Evolutionary conservation across 768 basidiomycete genomes (phyloP).

Genomic region (Macrolepiota albuminosa): DNA sequence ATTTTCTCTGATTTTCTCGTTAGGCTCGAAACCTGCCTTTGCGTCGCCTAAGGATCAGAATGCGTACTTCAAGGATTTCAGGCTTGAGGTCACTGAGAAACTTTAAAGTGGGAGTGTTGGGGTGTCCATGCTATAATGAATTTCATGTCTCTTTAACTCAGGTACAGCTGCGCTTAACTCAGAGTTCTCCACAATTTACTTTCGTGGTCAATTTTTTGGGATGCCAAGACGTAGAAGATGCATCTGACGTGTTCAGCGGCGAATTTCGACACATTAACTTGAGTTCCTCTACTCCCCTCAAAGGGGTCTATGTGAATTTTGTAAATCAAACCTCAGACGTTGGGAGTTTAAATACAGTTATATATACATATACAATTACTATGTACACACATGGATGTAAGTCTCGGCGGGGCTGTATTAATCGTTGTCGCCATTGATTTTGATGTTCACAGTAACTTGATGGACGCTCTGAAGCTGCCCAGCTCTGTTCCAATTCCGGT

Average conservation of each 20-base stretch:
- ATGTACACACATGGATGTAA: too few species aligned
- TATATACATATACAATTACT: too few species aligned
- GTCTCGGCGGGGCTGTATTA: too few species aligned
- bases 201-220: too few species aligned
- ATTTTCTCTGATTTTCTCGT: neutral
- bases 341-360: too few species aligned
- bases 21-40: constrained; percentile 6
- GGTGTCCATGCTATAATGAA: neutral
- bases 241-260: neutral
- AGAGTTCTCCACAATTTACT: neutral
- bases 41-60: constrained; percentile 5
- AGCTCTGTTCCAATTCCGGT: too few species aligned
- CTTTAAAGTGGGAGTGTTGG: neutral
- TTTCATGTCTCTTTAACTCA: too few species aligned
- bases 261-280: neutral
- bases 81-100: neutral
- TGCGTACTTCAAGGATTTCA: constrained; percentile 9
- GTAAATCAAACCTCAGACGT: neutral
- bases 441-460: too few species aligned
- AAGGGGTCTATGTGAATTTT: neutral
- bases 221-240: neutral
- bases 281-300: neutral
- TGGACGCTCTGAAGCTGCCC: too few species aligned
- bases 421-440: neutral
- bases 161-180: neutral